Evolutionary conservation across 2,329 filamentous ascomycete species (phyloP), one percentile per base, ranked within the genome.

Genomic region (Sporothrix humicola): DNA sequence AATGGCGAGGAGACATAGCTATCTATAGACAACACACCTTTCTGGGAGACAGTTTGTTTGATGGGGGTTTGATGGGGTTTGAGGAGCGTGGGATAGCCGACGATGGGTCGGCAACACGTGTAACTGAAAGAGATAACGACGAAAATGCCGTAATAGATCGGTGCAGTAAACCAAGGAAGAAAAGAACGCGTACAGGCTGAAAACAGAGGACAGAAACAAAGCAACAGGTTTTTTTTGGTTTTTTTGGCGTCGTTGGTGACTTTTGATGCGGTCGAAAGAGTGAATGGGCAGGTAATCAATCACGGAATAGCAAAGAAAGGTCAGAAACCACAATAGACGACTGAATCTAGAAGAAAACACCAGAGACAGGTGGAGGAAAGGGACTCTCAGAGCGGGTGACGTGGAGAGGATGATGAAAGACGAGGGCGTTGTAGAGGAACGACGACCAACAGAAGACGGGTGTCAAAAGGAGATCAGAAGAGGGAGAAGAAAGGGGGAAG

Each of bases 1-100:
- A 81, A 56, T 78, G 78, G 75, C 77, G 78, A 74, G 79, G 78
- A 78, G 84, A 84, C 84, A 86, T 86, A 74, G 74, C 79, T 77
- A 72, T 72, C 42, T 68, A 37, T 37, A 72, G 52, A 61, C 20
- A 72, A 71, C 70, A 12, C 15, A 2, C 44, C 13, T 44, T 26
- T 54, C 26, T n/a, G 6, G 31, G 37, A 26, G 20, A 31, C 10
- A 15, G 26, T n/a, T 20, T 69, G 26, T 52, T 63, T 26, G n/a
- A 73, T 37, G 31, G 23, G 23, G 23, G 23, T 37, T 37, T 26
- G 23, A 26, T 26, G 23, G 23, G 23, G 31, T 37, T 37, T 37
- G 31, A 37, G 31, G 31, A 7, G 31, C 31, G 31, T 37, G 31
- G 31, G 31, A 37, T 37, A 37, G 31, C 31, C 31, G 31, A 37